Evolutionary conservation across 2,329 filamentous ascomycete species (phyloP), one percentile per base, ranked within the genome.

Genomic region (Colletotrichum chlorophyti): DNA sequence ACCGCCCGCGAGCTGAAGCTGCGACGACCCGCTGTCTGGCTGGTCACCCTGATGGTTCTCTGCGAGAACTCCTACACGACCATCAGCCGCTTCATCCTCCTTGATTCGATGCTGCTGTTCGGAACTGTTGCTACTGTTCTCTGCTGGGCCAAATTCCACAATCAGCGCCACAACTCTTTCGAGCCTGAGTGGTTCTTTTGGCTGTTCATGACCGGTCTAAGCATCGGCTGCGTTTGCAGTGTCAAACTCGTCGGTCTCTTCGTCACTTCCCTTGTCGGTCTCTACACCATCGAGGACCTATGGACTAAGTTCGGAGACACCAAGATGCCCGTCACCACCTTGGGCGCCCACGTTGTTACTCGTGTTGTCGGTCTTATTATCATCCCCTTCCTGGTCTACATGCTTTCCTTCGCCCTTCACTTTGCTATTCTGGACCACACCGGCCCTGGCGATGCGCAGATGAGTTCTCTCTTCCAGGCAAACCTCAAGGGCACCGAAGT

Each of bases 1-100:
- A 99, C 95, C 32, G 94, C 94, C 29, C 91, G 89, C 69, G 93
- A 97, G 76, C 80, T 99, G 68, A 91, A 93, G 71, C 89, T 98
- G 71, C 88, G 87, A 71, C 87, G 90, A 65, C 89, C 92, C 37
- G 90, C 93, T 46, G 91, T 97, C 65, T 99, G 95, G 95, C 83
- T 99, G 55, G 88, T 98, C 58, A 95, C 93, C 17, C 80, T 98
- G 67, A 97, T 97, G 91, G 93, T 99, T 40, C 86, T 99, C 37
- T 99, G 93, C 80, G 95, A 99, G 76, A 99, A 99, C 81, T 98
- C 95, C 48, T 99, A 98, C 79, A 97, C 95, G 45, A 98, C 96
- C 27, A 99, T 99, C 76, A 97, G 93, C 77, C 88, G 95, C 61
- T 99, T 99, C 73, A 98, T 99, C 68, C 88, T 99, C 21, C 87